Evolutionary conservation across 164 flowering plant genomes (phyloP).

Genomic region (Sextonia rubra): DNA sequence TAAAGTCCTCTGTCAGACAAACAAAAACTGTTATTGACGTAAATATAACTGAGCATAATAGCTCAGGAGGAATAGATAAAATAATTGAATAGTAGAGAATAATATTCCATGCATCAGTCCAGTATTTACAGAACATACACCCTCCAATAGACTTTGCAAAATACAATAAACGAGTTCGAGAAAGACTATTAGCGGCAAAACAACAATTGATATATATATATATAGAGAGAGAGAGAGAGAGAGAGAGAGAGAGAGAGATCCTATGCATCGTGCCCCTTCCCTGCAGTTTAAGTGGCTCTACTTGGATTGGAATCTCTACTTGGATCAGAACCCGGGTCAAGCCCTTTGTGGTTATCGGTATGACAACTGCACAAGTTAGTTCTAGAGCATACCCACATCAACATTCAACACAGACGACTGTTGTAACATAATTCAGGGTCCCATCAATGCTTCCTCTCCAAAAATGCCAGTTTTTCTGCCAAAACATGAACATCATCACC

Average conservation of each 20-base stretch:
- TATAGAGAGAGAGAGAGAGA: too few relatives aligned
- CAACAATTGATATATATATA: too few relatives aligned
- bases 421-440: not conserved
- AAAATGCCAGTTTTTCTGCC: conserved; percentile 26
- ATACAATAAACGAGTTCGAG: too few relatives aligned
- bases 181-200: too few relatives aligned
- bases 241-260: not conserved
- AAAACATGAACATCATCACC: conserved; percentile 19
- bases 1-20: too few relatives aligned
- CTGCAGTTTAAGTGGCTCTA: not conserved
- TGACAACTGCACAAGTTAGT: not conserved
- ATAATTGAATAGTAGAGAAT: too few relatives aligned
- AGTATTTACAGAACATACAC: too few relatives aligned
- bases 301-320: not conserved
- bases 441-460: conserved; percentile 3
- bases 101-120: too few relatives aligned
- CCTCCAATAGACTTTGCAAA: too few relatives aligned
- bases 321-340: not conserved
- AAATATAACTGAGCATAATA: too few relatives aligned
- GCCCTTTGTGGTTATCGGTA: not conserved
- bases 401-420: not conserved
- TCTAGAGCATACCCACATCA: not conserved
- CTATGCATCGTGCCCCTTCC: not conserved
- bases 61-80: too few relatives aligned
- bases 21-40: too few relatives aligned